Evolutionary conservation across 441 rosid genomes (phyloP).

Genomic region (Omphalea diandra): DNA sequence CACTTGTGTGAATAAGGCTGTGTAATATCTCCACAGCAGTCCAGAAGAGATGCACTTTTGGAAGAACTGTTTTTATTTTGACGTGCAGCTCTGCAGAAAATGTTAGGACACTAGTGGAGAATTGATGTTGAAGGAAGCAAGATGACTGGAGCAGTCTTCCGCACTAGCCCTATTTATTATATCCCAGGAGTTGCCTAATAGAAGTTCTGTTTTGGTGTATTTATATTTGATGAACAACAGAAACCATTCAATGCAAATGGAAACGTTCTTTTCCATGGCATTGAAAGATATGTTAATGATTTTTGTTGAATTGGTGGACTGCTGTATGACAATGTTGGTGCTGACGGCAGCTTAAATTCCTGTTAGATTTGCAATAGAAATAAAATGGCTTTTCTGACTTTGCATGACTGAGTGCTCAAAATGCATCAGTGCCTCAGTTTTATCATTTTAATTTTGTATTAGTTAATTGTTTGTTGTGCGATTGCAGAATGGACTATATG

Average conservation of each 20-base stretch:
- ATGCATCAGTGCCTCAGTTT: not conserved
- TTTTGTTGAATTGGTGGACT: not conserved
- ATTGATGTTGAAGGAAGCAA: not conserved
- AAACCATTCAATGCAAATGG: not conserved
- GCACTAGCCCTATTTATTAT: not conserved
- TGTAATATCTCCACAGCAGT: too few relatives aligned
- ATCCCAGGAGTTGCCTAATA: not conserved
- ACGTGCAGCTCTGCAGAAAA: not conserved
- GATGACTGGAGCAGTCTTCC: not conserved
- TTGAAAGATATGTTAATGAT: not conserved
- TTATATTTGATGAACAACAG: not conserved
- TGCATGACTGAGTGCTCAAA: not conserved
- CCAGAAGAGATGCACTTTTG: too few relatives aligned
- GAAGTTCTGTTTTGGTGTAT: not conserved
- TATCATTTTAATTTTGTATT: not conserved
- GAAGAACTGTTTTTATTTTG: too few relatives aligned
- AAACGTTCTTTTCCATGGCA: not conserved
- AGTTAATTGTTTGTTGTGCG: not conserved
- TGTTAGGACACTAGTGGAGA: not conserved
- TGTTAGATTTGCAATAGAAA: not conserved
- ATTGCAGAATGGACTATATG: conserved; percentile 68
- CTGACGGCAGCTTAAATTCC: not conserved
- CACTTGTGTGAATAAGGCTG: too few relatives aligned
- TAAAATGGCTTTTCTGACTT: not conserved
- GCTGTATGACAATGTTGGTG: not conserved